Percentiles rank a stretch among this genome's conserved stretches.
Conservation (phyloP, 306 rosid species). For the Purshia tridentata region DNA sequence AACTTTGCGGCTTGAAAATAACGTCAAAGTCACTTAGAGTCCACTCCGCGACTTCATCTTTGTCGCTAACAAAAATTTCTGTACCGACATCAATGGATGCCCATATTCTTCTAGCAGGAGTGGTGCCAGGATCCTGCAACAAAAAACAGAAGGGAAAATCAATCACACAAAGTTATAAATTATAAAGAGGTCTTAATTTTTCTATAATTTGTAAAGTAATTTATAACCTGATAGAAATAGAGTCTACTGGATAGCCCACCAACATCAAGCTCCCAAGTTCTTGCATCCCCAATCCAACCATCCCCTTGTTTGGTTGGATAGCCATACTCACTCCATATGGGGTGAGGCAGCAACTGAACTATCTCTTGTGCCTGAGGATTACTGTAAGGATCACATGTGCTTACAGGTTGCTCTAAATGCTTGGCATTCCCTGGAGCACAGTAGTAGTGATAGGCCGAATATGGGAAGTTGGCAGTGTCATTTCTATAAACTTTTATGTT, state of each 20-base stretch:
- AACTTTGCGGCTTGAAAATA: slow-evolving; percentile 23
- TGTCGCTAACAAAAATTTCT: slow-evolving; percentile 63
- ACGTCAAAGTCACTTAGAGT: slow-evolving; percentile 61
- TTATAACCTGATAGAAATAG: slow-evolving; percentile 63
- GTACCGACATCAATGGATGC: slow-evolving; percentile 70
- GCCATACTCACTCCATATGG: slow-evolving; percentile 72
- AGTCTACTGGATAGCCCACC: slow-evolving; percentile 66
- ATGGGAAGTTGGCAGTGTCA: slow-evolving; percentile 71
- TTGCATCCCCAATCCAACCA: slow-evolving; percentile 77
- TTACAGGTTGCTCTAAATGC: slow-evolving; percentile 52
- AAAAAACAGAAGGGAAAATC: neutral
- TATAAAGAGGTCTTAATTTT: too few species aligned
- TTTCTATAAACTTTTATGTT: slow-evolving; percentile 58
- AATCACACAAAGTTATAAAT: neutral
- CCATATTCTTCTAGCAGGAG: slow-evolving; percentile 72
- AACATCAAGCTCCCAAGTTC: slow-evolving; percentile 86
- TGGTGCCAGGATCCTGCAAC: slow-evolving; percentile 61
- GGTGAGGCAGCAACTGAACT: slow-evolving; percentile 75
- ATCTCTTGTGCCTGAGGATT: slow-evolving; percentile 89
- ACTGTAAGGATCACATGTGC: slow-evolving; percentile 75
- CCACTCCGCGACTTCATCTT: slow-evolving; percentile 81
- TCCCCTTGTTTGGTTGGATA: slow-evolving; percentile 66
- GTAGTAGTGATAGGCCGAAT: slow-evolving; percentile 65
- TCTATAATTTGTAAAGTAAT: neutral
- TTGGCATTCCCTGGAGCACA: slow-evolving; percentile 78